Evolutionary conservation across 75 land plant genomes (phyloP).

Genomic region (Azolla pinnata): DNA sequence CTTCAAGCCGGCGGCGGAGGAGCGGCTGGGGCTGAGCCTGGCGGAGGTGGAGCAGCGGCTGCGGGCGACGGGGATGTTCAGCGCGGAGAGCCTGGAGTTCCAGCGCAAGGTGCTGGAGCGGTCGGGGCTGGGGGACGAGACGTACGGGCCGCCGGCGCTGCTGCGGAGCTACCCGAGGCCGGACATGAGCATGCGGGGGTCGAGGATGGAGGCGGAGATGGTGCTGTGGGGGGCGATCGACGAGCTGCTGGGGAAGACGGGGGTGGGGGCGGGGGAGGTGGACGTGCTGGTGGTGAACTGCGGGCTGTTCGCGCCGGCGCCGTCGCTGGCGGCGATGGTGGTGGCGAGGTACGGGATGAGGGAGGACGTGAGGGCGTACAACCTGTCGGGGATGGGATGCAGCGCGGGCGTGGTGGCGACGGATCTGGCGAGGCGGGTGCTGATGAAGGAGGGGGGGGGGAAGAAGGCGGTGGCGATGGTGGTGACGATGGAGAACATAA

Average conservation of each 20-base stretch:
- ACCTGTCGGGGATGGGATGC: slow-evolving; percentile 13
- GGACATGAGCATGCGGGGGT: slow-evolving; percentile 8
- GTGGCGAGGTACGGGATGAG: slow-evolving; percentile 6
- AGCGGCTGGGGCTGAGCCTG: too few relatives aligned
- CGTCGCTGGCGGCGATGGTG: slow-evolving; percentile 12
- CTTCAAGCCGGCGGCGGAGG: slow-evolving; percentile 8
- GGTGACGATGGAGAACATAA: slow-evolving; percentile 43
- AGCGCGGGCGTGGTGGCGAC: slow-evolving; percentile 14
- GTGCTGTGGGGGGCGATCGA: slow-evolving; percentile 10
- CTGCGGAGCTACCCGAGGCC: background rate
- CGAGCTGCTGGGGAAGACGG: slow-evolving; percentile 9
- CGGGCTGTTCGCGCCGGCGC: background rate
- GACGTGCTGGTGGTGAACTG: slow-evolving; percentile 8
- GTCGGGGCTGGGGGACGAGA: slow-evolving; percentile 26
- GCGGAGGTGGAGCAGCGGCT: background rate
- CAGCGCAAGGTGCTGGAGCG: slow-evolving; percentile 25
- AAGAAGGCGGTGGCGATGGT: too few relatives aligned
- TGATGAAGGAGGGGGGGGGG: too few relatives aligned
- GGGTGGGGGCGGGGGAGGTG: background rate
- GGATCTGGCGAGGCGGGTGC: slow-evolving; percentile 4
- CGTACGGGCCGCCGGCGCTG: slow-evolving; percentile 11
- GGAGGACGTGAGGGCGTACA: background rate
- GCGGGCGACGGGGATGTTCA: slow-evolving; percentile 7
- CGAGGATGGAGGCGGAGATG: slow-evolving; percentile 10
- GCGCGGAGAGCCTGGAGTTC: slow-evolving; percentile 13